Base-by-base conservation (phyloP, 2,329 filamentous ascomycete species). In the Waltergamsia citrina region DNA sequence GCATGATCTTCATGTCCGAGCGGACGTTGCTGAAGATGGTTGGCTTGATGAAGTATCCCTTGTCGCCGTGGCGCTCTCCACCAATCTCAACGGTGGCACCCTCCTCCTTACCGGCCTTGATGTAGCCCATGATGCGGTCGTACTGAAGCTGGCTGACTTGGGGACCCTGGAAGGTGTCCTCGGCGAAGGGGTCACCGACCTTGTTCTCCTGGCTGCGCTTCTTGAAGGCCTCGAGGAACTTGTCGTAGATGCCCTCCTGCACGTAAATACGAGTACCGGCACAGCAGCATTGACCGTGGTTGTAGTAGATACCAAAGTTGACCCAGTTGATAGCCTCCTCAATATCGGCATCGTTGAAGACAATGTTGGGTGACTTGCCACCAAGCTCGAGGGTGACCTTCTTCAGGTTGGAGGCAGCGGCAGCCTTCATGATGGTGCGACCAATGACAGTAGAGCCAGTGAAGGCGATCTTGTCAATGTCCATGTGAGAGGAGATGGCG, bases 11-110 rank as follows among this genome's bases (percentile, higher is more conserved):
- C 82, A 88, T 88, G 57, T 87, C 73, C 45, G 76, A 65, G 35
- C 65, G 74, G 45, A 88, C 84, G 52, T 85, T 77, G 59, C 72
- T 76, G 70, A 92, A 90, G 64, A 90, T 84, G 52, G 85, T 90
- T 23, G 84, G 84, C 68, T 87, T 65, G 60, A 90, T 87, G 69
- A 87, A 90, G 72, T 81, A 90, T 40, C 82, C 82, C 68, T 84
- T 77, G 52, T 67, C 56, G 41, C 83, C 82, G 61, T 78, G 78
- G 50, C 49, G 43, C 20, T 41, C 39, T 12, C 50, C 51, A 17
- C 50, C 50, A 14, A 42, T 78, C 54, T 79, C 77, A 43, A 88
- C 53, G 6, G 51, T 69, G 40, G 69, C 69, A 29, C 70, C 70
- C 45, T 67, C 63, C 39, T 65, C 58, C 57, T 69, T 70, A 38